phyloP scores from a whole-genome alignment of 2,329 filamentous ascomycete species.

The Pseudodiploospora longispora region DNA sequence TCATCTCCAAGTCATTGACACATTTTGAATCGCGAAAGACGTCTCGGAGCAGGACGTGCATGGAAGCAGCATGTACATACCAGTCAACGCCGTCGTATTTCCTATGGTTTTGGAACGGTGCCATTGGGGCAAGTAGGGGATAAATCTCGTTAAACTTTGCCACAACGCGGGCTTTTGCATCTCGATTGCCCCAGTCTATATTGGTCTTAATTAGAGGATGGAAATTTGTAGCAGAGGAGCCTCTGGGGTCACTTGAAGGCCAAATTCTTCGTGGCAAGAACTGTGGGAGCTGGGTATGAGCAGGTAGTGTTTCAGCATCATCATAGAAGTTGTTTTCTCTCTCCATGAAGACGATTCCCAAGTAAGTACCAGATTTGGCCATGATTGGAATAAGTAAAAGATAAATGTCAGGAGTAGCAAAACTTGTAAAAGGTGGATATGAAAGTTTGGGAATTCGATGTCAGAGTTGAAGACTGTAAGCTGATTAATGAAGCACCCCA shows the following conservation, averaged over 20 bases:
- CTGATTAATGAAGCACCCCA: too few species aligned
- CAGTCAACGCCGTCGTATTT: slow-evolving; percentile 8
- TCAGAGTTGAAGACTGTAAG: too few species aligned
- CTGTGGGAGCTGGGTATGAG: not conserved
- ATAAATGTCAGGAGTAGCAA: too few species aligned
- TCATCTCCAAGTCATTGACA: slow-evolving; percentile 6
- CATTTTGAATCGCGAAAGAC: not conserved
- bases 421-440: too few species aligned
- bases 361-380: too few species aligned
- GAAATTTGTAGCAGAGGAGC: too few species aligned
- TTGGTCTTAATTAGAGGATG: not conserved
- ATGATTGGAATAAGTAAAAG: too few species aligned
- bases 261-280: not conserved
- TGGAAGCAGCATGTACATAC: slow-evolving; percentile 9
- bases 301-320: too few species aligned
- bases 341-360: too few species aligned
- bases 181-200: not conserved
- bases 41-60: slow-evolving; percentile 9
- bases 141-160: slow-evolving; percentile 1
- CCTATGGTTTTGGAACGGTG: slow-evolving; percentile 7
- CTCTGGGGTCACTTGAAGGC: too few species aligned
- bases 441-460: too few species aligned
- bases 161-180: not conserved
- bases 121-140: slow-evolving; percentile 10
- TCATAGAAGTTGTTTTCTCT: too few species aligned